Conservation (phyloP, 2,329 filamentous ascomycete genomes). For the Scedosporium apiospermum region DNA sequence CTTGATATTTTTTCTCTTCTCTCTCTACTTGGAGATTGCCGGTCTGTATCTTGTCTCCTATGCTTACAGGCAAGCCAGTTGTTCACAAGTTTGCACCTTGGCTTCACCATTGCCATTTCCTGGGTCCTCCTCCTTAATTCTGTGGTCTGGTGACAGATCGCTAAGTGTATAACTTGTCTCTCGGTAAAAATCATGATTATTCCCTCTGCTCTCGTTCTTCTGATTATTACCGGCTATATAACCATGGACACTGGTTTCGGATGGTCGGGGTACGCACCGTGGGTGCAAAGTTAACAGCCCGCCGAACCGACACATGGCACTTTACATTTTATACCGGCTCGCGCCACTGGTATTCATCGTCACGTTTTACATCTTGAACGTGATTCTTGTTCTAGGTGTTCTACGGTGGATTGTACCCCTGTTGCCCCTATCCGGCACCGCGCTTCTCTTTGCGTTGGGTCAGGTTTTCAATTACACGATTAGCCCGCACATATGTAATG, state of each 20-base stretch:
- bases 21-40: neutral
- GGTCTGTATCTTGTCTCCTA: conserved; percentile 11
- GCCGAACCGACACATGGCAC: conserved; percentile 66
- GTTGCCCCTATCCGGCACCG: conserved; percentile 69
- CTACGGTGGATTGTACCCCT: conserved; percentile 89
- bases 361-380: conserved; percentile 75
- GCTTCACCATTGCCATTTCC: conserved; percentile 74
- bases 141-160: conserved; percentile 81
- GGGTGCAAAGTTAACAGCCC: conserved; percentile 48
- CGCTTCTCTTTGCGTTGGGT: conserved; percentile 76
- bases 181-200: conserved; percentile 66
- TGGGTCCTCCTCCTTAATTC: conserved; percentile 93
- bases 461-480: conserved; percentile 95
- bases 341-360: conserved; percentile 83
- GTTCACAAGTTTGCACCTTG: conserved; percentile 85
- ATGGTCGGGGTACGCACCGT: conserved; percentile 63
- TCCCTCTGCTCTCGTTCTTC: conserved; percentile 57
- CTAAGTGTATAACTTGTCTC: conserved; percentile 84
- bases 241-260: conserved; percentile 83
- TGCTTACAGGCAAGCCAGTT: conserved; percentile 38
- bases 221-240: conserved; percentile 91
- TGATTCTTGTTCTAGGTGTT: conserved; percentile 72
- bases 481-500: conserved; percentile 82
- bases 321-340: conserved; percentile 92
- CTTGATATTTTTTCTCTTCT: neutral